A percentile compares a stretch with the other conserved stretches of the same genome.
These are phyloP conservation scores for Elongisporangium senticosum DNA, from an alignment of 352 stramenopile genomes.

Conservation along the genomic window DNA sequence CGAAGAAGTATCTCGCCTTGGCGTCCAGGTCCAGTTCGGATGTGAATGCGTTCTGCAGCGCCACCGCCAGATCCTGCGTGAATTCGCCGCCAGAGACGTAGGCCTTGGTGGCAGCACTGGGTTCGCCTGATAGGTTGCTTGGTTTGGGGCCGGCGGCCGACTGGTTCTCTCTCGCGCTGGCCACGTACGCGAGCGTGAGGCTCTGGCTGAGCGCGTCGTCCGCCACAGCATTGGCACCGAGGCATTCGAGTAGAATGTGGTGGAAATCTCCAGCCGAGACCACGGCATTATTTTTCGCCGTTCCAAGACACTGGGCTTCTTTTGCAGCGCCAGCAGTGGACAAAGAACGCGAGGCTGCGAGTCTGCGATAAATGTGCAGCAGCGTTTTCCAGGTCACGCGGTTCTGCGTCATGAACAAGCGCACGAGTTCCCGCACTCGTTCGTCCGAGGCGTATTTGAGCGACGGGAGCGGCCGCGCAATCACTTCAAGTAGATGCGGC, in stretches of 20 bases:
- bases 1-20: conserved; percentile 37
- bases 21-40: conserved; percentile 19
- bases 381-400: conserved; percentile 22
- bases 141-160: not conserved
- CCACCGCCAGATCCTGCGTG: conserved; percentile 23
- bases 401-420: conserved; percentile 16
- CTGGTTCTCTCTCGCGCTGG: conserved; percentile 6
- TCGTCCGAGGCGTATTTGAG: conserved; percentile 19
- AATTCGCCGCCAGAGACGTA: conserved; percentile 17
- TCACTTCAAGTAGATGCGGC: conserved; percentile 28
- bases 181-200: conserved; percentile 23
- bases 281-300: not conserved
- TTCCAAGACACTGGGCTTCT: not conserved
- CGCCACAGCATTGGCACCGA: conserved; percentile 3
- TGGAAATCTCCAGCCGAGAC: conserved; percentile 16
- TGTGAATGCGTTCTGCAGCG: conserved; percentile 16
- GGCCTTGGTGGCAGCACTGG: not conserved
- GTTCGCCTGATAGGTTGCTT: not conserved
- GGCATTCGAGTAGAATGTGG: conserved; percentile 9
- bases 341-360: not conserved
- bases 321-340: not conserved
- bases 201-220: conserved; percentile 17
- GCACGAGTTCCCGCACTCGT: conserved; percentile 28
- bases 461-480: conserved; percentile 27
- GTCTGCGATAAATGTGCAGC: conserved; percentile 15